Percentiles rank a stretch among this genome's conserved stretches.
Conservation (phyloP, 352 stramenopile genomes). For the Phytophthora vignae region DNA sequence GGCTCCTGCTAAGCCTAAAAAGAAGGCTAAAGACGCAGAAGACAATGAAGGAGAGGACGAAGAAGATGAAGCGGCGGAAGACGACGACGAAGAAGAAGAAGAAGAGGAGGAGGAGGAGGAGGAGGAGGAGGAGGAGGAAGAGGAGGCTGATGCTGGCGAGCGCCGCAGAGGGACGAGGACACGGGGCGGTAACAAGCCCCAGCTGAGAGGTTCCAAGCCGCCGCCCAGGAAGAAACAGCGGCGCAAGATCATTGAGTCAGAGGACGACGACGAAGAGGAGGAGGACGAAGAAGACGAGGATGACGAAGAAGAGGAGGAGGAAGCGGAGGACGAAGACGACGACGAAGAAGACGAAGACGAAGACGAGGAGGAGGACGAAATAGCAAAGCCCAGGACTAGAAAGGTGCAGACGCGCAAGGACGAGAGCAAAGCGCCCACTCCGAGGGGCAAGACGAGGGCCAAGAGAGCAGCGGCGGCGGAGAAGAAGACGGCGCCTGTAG, state of each 20-base stretch:
- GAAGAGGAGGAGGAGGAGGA: conserved; percentile 51
- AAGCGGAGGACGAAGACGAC: conserved; percentile 32
- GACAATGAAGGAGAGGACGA: conserved; percentile 42
- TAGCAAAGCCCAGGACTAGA: conserved; percentile 22
- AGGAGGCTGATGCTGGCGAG: conserved; percentile 44
- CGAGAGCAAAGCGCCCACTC: conserved; percentile 29
- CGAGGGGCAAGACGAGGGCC: conserved; percentile 35
- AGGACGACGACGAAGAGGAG: conserved; percentile 43
- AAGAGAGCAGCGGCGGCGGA: conserved; percentile 17
- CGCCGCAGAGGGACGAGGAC: conserved; percentile 13
- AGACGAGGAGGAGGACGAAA: conserved; percentile 22
- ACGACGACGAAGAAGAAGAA: conserved; percentile 52
- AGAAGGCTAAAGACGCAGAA: conserved; percentile 42
- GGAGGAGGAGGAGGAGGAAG: conserved; percentile 33
- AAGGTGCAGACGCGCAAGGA: conserved; percentile 30
- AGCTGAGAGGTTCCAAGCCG: conserved; percentile 33
- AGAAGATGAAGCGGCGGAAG: conserved; percentile 51
- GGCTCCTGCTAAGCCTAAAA: conserved; percentile 30
- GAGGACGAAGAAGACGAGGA: conserved; percentile 33
- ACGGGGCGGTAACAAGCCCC: conserved; percentile 25
- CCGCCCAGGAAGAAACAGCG: conserved; percentile 45
- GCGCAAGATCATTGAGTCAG: conserved; percentile 46
- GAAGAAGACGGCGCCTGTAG: conserved; percentile 5
- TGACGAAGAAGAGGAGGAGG: conserved; percentile 33
- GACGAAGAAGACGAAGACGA: conserved; percentile 19